Percentiles rank a stretch among this genome's conserved stretches.
Conservation (phyloP, 129 eudicot genomes). For the Flaveria trinervia region DNA sequence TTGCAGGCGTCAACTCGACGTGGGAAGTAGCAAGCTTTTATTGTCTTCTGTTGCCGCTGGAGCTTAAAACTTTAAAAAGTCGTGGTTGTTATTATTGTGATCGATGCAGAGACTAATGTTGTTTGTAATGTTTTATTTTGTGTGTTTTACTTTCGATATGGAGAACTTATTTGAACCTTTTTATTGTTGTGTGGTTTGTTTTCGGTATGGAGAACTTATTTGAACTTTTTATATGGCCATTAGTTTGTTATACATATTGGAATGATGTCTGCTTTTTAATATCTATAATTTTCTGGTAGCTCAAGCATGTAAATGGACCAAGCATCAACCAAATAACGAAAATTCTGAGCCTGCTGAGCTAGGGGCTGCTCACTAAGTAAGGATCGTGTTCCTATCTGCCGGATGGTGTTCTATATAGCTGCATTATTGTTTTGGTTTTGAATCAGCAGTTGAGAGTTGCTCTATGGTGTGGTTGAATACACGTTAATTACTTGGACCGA, state of each 20-base stretch:
- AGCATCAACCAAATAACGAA: background rate
- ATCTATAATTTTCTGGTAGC: too few relatives aligned
- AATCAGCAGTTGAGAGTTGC: background rate
- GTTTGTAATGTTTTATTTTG: conserved; percentile 6
- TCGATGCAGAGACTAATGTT: background rate
- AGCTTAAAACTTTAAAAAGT: conserved; percentile 10
- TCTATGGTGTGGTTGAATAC: background rate
- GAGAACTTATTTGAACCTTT: conserved; percentile 11
- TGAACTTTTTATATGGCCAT: too few relatives aligned
- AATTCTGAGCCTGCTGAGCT: too few relatives aligned
- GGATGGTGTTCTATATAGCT: background rate
- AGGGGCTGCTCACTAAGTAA: background rate
- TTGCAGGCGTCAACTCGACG: conserved; percentile 8
- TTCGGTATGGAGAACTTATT: too few relatives aligned
- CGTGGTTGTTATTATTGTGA: background rate
- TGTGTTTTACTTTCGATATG: background rate
- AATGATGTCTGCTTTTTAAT: too few relatives aligned
- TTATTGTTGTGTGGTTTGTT: too few relatives aligned
- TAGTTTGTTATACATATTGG: too few relatives aligned
- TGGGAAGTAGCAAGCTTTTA: conserved; percentile 1
- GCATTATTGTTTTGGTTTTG: conserved; percentile 4
- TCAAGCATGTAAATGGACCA: background rate
- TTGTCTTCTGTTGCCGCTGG: conserved; percentile 1
- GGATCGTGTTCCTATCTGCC: background rate
- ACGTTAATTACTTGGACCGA: too few relatives aligned